Evolutionary conservation across 768 basidiomycete species (phyloP), one percentile per base, ranked within the genome.

Genomic region (Grammothele lineata): DNA sequence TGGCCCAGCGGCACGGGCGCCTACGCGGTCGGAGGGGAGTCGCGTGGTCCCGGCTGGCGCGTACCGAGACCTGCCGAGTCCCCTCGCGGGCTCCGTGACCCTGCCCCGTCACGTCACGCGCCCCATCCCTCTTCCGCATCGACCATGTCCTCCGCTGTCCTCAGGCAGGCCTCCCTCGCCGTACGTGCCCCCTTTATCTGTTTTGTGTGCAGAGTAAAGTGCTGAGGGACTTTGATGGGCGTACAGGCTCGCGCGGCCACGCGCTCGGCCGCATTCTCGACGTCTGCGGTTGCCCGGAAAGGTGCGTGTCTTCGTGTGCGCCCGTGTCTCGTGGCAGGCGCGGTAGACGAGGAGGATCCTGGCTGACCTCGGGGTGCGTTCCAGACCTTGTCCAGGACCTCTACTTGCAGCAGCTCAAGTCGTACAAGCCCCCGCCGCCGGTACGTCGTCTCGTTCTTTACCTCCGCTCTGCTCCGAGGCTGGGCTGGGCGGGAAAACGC

Each of bases 321-420:
- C n/a, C n/a, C n/a, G 41, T 40, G 45, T 53, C 53, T 55, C 59
- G 60, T 60, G 61, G 47, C 48, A 55, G 38, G 27, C 37, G 46
- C 61, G 8, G 35, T n/a, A 9, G 54, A 58, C 59, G 44, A 62
- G 8, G 7, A 14, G 27, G 27, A n/a, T n/a, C n/a, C n/a, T 7
- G 8, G 27, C 27, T 30, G 27, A 7, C 8, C 7, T 30, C 8
- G 7, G 27, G 8, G 27, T 7, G 14, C 27, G 27, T 19, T 21
- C 17, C 64, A 96, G 94, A 96, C 74, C 74, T 94, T 62, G 76
- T 97, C 43, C 89, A 94, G 78, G 92, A 96, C 54, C 66, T 96
- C 46, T 98, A 97, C 70, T 58, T 98, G 57, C 83, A 77, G 62
- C 87, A 95, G 72, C 76, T 98, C 60, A 94, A 88, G 70, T 66